phyloP scores from a whole-genome alignment of 148 eudicot genomes.

The Rhododendron kiyosumense region DNA sequence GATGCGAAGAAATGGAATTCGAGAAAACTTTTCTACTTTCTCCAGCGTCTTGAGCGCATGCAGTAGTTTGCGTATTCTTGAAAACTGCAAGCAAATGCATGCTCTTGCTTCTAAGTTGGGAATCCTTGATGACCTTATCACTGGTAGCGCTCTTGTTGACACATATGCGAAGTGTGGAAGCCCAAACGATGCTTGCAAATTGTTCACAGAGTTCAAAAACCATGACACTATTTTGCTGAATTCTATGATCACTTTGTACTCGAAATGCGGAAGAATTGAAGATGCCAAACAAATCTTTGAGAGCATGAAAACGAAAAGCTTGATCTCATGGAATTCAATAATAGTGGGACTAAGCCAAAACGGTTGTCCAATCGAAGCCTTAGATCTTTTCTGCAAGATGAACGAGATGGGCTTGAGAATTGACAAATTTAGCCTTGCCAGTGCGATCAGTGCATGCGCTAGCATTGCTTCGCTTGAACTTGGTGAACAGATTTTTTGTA shows the following conservation, averaged over 20 bases:
- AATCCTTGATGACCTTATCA: constrained; percentile 37
- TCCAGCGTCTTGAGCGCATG: constrained; percentile 61
- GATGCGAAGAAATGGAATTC: constrained; percentile 46
- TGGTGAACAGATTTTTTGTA: constrained; percentile 78
- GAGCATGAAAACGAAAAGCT: constrained; percentile 47
- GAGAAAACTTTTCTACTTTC: constrained; percentile 59
- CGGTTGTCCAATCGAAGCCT: constrained; percentile 53
- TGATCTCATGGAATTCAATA: constrained; percentile 94
- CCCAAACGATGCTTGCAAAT: constrained; percentile 52
- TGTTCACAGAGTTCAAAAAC: constrained; percentile 57
- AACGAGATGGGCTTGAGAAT: constrained; percentile 39
- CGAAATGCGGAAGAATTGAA: constrained; percentile 60
- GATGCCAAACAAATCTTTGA: constrained; percentile 70
- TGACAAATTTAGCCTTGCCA: constrained; percentile 66
- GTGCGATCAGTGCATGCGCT: constrained; percentile 81
- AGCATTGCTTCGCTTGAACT: constrained; percentile 57
- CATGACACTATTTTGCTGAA: constrained; percentile 77
- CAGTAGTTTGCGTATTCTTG: constrained; percentile 33
- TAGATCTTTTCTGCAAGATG: constrained; percentile 58
- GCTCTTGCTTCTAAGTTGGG: constrained; percentile 52
- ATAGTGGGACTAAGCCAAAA: constrained; percentile 75
- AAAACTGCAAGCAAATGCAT: constrained; percentile 61
- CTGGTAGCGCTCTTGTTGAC: constrained; percentile 60
- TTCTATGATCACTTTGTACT: constrained; percentile 77
- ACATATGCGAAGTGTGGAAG: constrained; percentile 66